Evolutionary conservation across 257 asterid species (phyloP).

Genomic region (Ajuga chamaepitys): DNA sequence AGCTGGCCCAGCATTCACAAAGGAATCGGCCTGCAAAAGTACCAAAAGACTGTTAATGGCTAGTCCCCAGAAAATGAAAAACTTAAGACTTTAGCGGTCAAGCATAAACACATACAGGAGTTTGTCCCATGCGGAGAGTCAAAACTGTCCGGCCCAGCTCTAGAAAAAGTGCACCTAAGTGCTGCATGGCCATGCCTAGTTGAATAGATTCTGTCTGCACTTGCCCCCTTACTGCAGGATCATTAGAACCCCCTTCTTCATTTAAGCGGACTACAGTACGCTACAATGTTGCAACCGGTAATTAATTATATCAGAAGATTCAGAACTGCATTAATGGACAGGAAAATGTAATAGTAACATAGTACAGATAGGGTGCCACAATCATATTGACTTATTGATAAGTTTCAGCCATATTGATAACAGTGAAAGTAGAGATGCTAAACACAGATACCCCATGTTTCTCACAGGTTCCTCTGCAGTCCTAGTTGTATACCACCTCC

Average conservation of each 20-base stretch:
- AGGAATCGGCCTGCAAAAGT: constrained; percentile 72
- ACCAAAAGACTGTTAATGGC: constrained; percentile 16
- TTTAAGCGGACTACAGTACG: constrained; percentile 63
- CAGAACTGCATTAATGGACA: constrained; percentile 2
- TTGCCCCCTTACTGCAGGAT: constrained; percentile 61
- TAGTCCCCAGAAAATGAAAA: not conserved
- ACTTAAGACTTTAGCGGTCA: not conserved
- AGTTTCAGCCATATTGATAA: too few species aligned
- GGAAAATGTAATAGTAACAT: constrained; percentile 3
- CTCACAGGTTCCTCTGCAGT: not conserved
- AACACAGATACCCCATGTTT: not conserved
- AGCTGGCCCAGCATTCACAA: constrained; percentile 92
- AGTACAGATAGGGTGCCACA: not conserved
- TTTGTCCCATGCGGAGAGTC: constrained; percentile 82
- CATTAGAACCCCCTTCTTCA: constrained; percentile 62
- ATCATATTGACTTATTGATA: too few species aligned
- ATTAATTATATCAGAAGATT: constrained; percentile 34
- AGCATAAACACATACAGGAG: constrained; percentile 52
- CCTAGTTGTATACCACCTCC: not conserved
- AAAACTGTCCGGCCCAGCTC: constrained; percentile 92
- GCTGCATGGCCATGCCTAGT: constrained; percentile 85
- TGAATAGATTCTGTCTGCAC: constrained; percentile 59
- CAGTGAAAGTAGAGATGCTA: not conserved
- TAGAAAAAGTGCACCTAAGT: constrained; percentile 77
- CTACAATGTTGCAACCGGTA: constrained; percentile 55